Percentiles rank a stretch among this genome's conserved stretches.
Conservation (phyloP, 495 filamentous ascomycete species). For the Thermothielavioides terrestris region DNA sequence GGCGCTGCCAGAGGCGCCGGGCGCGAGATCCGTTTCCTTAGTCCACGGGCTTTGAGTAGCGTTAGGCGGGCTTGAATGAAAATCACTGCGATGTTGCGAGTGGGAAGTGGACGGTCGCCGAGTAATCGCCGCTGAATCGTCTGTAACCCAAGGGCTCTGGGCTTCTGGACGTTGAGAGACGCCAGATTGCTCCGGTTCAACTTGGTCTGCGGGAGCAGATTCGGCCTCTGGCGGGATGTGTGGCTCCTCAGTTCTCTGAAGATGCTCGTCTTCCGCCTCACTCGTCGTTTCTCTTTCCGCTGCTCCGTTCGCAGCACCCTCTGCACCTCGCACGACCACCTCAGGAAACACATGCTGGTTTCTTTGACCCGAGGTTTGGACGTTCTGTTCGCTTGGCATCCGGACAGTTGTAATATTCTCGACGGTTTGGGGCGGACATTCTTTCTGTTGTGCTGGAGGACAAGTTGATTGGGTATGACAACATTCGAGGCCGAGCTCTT, state of each 20-base stretch:
- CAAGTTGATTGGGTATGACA: background rate
- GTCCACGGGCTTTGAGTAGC: slow-evolving; percentile 5
- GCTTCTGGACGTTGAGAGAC: background rate
- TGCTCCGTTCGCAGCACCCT: no score
- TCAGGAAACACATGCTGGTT: background rate
- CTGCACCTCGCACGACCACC: background rate
- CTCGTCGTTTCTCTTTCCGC: slow-evolving; percentile 2
- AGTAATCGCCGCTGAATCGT: slow-evolving; percentile 2
- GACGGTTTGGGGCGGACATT: background rate
- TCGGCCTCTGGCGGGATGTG: background rate
- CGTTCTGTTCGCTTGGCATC: background rate
- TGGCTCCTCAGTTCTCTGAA: background rate
- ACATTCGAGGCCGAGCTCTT: background rate
- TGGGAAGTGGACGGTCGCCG: no score
- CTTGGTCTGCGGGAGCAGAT: background rate
- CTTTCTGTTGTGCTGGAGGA: background rate
- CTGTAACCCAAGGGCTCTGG: slow-evolving; percentile 21
- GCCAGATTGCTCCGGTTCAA: background rate
- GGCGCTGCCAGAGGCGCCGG: background rate
- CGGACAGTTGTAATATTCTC: background rate
- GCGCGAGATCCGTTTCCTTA: background rate
- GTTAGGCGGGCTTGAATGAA: background rate
- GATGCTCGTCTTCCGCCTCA: background rate
- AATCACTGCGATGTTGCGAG: no score
- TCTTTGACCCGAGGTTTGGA: no score